Evolutionary conservation across 2,329 filamentous ascomycete species (phyloP).

Genomic region (Curvularia eragrostidis): DNA sequence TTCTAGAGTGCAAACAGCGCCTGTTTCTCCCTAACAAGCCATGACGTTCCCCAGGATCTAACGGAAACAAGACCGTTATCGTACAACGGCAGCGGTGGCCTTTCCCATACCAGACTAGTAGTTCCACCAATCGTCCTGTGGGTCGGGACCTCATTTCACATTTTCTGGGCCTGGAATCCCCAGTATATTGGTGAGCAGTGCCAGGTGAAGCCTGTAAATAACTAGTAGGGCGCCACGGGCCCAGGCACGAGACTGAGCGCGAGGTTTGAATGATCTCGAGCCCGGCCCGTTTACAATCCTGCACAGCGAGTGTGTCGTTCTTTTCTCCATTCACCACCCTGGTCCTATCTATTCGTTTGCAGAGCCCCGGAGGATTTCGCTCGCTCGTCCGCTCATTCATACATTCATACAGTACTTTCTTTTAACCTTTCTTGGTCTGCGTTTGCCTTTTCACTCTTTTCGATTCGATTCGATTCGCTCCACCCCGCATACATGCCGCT

Average conservation of each 20-base stretch:
- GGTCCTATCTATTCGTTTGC: conserved; percentile 3
- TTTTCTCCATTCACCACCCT: conserved; percentile 10
- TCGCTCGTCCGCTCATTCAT: conserved; percentile 12
- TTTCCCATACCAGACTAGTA: conserved; percentile 19
- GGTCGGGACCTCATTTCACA: conserved; percentile 26
- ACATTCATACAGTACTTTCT: conserved; percentile 1
- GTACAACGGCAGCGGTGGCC: conserved; percentile 25
- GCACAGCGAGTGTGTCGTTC: conserved; percentile 13
- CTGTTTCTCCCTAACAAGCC: conserved; percentile 24
- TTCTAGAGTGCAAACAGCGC: conserved; percentile 11
- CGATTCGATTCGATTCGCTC: conserved; percentile 9
- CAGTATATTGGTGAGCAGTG: conserved; percentile 23
- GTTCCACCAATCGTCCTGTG: conserved; percentile 39
- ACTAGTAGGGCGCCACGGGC: conserved; percentile 27
- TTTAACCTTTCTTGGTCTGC: conserved; percentile 12
- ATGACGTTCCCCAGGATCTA: conserved; percentile 34
- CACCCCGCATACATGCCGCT: conserved; percentile 19
- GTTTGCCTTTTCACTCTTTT: conserved; percentile 7
- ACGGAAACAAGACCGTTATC: conserved; percentile 20
- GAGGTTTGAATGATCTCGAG: conserved; percentile 20
- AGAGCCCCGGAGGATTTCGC: conserved; percentile 12
- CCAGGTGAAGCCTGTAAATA: conserved; percentile 17
- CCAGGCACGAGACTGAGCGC: conserved; percentile 21
- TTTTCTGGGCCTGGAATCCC: conserved; percentile 28
- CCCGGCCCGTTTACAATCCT: conserved; percentile 16